Conservation (phyloP, 2,329 filamentous ascomycete species). For the Uncinocarpus reesii region DNA sequence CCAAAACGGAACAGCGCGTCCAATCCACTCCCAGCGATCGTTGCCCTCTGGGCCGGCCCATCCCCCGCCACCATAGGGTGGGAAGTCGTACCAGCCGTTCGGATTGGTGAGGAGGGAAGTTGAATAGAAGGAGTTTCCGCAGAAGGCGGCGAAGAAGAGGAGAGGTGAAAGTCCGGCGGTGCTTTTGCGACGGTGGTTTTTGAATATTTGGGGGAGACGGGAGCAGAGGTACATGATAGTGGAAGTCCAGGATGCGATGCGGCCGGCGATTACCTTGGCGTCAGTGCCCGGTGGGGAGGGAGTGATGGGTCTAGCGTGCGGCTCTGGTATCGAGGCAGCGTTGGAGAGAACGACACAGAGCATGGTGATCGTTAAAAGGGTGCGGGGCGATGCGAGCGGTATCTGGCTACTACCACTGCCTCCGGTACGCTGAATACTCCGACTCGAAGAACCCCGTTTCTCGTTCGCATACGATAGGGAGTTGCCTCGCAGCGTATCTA, state of each 20-base stretch:
- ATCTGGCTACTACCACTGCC: constrained; percentile 21
- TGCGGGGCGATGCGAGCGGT: constrained; percentile 33
- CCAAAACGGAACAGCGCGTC: constrained; percentile 52
- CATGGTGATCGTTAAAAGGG: constrained; percentile 37
- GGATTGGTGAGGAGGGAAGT: constrained; percentile 53
- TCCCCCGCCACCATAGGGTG: constrained; percentile 47
- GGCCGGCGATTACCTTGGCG: constrained; percentile 38
- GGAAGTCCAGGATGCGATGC: constrained; percentile 47
- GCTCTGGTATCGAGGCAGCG: constrained; percentile 29
- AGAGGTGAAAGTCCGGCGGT: constrained; percentile 54
- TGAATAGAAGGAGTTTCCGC: constrained; percentile 59
- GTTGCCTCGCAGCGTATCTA: constrained; percentile 19
- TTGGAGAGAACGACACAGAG: constrained; percentile 37
- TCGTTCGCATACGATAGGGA: constrained; percentile 28
- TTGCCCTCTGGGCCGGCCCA: constrained; percentile 51
- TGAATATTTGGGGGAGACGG: constrained; percentile 54
- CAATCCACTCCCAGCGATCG: constrained; percentile 46
- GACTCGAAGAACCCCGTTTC: constrained; percentile 25
- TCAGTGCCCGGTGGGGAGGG: constrained; percentile 25
- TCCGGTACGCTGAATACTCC: constrained; percentile 22
- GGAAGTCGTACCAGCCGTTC: constrained; percentile 50
- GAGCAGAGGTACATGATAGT: constrained; percentile 50
- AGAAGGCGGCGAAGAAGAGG: constrained; percentile 57
- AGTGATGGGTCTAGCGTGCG: constrained; percentile 19
- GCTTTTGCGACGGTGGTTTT: constrained; percentile 53